These are phyloP conservation scores for Candolleomyces eurysporus DNA, from an alignment of 768 basidiomycete genomes.

Conservation along the genomic window DNA sequence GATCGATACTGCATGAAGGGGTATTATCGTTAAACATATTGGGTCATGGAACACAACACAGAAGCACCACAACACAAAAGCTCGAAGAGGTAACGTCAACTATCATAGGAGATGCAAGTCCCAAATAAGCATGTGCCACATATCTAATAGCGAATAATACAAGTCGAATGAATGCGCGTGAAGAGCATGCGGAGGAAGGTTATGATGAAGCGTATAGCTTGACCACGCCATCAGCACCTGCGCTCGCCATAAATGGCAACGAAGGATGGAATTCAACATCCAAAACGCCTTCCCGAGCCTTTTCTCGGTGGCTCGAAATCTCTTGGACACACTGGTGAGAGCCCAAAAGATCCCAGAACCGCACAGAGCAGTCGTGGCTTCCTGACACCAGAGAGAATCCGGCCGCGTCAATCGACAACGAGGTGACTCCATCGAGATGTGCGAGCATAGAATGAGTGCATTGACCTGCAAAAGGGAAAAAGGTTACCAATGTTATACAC, in stretches of 20 bases:
- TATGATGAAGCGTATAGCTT: constrained; percentile 88
- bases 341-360: constrained; percentile 91
- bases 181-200: constrained; percentile 21
- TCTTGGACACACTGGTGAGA: constrained; percentile 85
- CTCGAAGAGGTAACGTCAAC: constrained; percentile 20
- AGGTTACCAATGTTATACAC: constrained; percentile 4
- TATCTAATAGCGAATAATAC: constrained; percentile 18
- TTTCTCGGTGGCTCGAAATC: constrained; percentile 83
- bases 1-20: constrained; percentile 8
- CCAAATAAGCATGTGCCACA: constrained; percentile 37
- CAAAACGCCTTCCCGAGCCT: constrained; percentile 87
- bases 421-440: constrained; percentile 90
- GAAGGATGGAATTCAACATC: constrained; percentile 84
- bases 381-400: constrained; percentile 87
- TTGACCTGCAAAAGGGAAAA: constrained; percentile 49
- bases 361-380: constrained; percentile 90
- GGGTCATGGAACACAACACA: constrained; percentile 23
- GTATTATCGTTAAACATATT: constrained; percentile 19
- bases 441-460: constrained; percentile 89
- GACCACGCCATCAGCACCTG: constrained; percentile 94
- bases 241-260: constrained; percentile 85
- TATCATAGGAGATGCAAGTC: constrained; percentile 13
- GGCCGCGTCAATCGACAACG: constrained; percentile 82
- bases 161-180: neutral
- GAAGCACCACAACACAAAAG: constrained; percentile 24